A percentile compares a stretch with the other conserved stretches of the same genome.
Conservation (phyloP, 164 flowering plant genomes). For the Stephania cephalantha region DNA sequence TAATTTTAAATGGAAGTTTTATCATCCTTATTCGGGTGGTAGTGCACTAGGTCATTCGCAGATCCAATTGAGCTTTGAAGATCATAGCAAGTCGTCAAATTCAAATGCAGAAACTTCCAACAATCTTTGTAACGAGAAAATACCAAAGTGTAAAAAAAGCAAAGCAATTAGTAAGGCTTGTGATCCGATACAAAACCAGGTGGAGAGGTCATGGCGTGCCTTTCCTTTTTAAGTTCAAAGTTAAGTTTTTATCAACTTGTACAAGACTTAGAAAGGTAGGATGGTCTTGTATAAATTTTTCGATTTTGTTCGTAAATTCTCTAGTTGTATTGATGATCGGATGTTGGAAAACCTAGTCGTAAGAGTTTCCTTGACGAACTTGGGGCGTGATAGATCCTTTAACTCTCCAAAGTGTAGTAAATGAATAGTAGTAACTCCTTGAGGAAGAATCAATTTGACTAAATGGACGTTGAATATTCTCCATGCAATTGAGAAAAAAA, state of each 20-base stretch:
- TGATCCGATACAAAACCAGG: not conserved
- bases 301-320: not conserved
- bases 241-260: not conserved
- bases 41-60: constrained; percentile 40
- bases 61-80: constrained; percentile 40
- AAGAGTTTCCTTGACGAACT: no score
- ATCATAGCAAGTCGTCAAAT: constrained; percentile 26
- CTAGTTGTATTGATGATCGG: not conserved
- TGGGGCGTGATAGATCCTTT: no score
- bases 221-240: not conserved
- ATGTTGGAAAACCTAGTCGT: not conserved
- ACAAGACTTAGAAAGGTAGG: not conserved
- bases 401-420: no score
- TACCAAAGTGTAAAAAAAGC: constrained; percentile 26
- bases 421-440: no score
- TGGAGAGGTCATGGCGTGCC: not conserved
- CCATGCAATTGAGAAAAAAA: no score
- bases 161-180: constrained; percentile 7
- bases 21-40: constrained; percentile 32
- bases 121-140: constrained; percentile 26
- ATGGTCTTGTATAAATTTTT: not conserved
- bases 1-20: not conserved
- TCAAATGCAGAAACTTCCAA: constrained; percentile 25
- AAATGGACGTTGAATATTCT: no score
- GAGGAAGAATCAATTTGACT: no score